These are phyloP conservation scores for Saccharomycopsis hybrid DNA, from an alignment of 1,139 yeast species.

Conservation along the genomic window DNA sequence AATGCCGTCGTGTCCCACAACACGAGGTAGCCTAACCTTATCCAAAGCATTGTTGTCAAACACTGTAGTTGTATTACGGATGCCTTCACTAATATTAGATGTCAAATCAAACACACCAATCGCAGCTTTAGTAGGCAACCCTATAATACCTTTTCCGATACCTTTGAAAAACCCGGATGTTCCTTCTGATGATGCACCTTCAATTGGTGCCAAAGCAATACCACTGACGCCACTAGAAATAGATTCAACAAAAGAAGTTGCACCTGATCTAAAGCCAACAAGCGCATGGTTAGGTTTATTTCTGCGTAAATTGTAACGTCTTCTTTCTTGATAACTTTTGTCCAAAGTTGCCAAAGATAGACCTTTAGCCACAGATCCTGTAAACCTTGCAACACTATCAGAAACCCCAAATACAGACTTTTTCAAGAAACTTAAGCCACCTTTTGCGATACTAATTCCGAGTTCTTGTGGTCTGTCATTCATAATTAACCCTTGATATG, in stretches of 20 bases:
- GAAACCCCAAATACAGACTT: conserved; percentile 94
- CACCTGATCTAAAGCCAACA: conserved; percentile 84
- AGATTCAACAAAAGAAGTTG: conserved; percentile 83
- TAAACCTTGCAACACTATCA: conserved; percentile 85
- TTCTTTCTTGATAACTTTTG: conserved; percentile 72
- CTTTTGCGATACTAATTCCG: conserved; percentile 93
- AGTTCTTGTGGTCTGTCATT: conserved; percentile 94
- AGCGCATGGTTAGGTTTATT: conserved; percentile 82
- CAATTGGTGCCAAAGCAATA: conserved; percentile 82
- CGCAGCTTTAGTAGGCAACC: conserved; percentile 94
- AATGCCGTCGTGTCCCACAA: conserved; percentile 60
- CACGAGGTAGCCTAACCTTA: conserved; percentile 78
- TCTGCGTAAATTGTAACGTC: conserved; percentile 65
- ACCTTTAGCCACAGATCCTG: conserved; percentile 95
- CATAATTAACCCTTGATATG: conserved; percentile 90
- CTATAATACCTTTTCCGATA: conserved; percentile 88
- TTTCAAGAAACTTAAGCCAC: conserved; percentile 88
- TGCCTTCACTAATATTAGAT: conserved; percentile 89
- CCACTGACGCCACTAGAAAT: conserved; percentile 86
- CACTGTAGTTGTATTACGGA: conserved; percentile 85
- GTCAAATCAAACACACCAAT: conserved; percentile 93
- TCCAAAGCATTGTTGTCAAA: conserved; percentile 77
- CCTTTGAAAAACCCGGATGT: conserved; percentile 91
- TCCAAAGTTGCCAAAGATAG: conserved; percentile 88
- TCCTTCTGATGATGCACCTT: conserved; percentile 82